Evolutionary conservation across 163 green algal species (phyloP).

Genomic region (Chlamydomonas reinhardtii): DNA sequence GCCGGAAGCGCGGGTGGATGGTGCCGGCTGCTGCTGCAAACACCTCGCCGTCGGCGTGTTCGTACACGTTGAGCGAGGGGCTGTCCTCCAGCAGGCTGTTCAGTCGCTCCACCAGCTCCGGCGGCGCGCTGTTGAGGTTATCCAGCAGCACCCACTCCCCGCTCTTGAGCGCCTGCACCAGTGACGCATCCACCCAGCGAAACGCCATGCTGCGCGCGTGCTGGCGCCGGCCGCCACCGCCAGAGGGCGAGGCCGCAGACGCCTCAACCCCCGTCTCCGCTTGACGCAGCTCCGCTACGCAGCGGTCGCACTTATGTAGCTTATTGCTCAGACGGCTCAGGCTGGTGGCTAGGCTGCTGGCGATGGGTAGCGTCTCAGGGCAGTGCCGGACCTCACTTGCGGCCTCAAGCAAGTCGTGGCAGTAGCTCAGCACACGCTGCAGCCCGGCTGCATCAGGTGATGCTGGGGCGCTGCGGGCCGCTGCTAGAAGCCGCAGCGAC

Average conservation of each 20-base stretch:
- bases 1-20: conserved; percentile 52
- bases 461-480: too few relatives aligned
- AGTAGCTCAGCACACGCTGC: not conserved
- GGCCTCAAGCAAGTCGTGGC: not conserved
- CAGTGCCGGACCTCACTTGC: too few relatives aligned
- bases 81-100: conserved; percentile 58
- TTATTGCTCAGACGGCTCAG: too few relatives aligned
- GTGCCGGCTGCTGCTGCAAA: conserved; percentile 13
- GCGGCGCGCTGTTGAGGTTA: conserved; percentile 58
- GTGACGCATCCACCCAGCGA: conserved; percentile 38
- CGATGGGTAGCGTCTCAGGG: too few relatives aligned
- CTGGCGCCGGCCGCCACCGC: too few relatives aligned
- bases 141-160: conserved; percentile 61
- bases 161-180: conserved; percentile 38
- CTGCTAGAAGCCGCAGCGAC: too few relatives aligned
- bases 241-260: too few relatives aligned
- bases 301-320: too few relatives aligned
- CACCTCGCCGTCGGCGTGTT: conserved; percentile 51
- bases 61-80: conserved; percentile 54
- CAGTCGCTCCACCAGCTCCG: conserved; percentile 59
- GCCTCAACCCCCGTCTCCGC: too few relatives aligned
- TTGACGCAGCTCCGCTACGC: too few relatives aligned
- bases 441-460: not conserved
- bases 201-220: conserved; percentile 4
- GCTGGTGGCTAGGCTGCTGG: too few relatives aligned